These are phyloP conservation scores for Pythium sp. DNA, from an alignment of 352 stramenopile species.

Conservation along the genomic window DNA sequence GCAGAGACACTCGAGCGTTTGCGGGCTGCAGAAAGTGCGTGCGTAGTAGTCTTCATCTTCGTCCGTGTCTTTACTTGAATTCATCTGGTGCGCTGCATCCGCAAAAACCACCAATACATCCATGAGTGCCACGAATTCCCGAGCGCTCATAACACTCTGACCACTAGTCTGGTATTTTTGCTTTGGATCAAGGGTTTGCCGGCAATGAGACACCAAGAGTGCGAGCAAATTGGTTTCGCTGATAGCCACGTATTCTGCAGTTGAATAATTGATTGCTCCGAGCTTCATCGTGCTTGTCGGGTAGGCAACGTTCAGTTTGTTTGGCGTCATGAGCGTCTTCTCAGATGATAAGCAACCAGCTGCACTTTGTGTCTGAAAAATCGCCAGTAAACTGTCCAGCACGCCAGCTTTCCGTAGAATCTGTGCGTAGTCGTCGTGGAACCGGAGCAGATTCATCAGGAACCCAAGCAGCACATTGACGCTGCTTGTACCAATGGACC, in stretches of 20 bases:
- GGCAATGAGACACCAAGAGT: conserved; percentile 53
- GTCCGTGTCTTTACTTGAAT: not conserved
- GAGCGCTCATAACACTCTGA: conserved; percentile 17
- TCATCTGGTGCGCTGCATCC: conserved; percentile 1
- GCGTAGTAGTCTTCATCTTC: conserved; percentile 29
- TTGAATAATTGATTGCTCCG: conserved; percentile 18
- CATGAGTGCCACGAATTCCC: conserved; percentile 38
- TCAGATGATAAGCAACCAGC: conserved; percentile 20
- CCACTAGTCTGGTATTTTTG: conserved; percentile 10
- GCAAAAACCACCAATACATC: conserved; percentile 42
- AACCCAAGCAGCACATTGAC: conserved; percentile 39
- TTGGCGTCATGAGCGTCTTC: conserved; percentile 21
- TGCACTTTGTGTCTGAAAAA: conserved; percentile 42
- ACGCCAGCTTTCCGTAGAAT: conserved; percentile 40
- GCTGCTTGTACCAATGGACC: conserved; percentile 19
- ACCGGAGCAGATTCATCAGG: conserved; percentile 41
- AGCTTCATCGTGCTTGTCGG: conserved; percentile 42
- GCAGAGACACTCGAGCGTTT: conserved; percentile 48
- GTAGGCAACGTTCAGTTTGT: conserved; percentile 47
- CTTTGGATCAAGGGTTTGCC: conserved; percentile 23
- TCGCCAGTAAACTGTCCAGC: conserved; percentile 28
- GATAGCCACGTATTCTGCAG: conserved; percentile 20
- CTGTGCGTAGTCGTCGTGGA: conserved; percentile 38
- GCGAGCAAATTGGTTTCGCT: conserved; percentile 36
- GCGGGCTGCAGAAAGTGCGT: conserved; percentile 30